Percentiles rank a stretch among this genome's conserved stretches.
phyloP scores from a whole-genome alignment of 495 filamentous ascomycete species.

The Clohesyomyces aquaticus region DNA sequence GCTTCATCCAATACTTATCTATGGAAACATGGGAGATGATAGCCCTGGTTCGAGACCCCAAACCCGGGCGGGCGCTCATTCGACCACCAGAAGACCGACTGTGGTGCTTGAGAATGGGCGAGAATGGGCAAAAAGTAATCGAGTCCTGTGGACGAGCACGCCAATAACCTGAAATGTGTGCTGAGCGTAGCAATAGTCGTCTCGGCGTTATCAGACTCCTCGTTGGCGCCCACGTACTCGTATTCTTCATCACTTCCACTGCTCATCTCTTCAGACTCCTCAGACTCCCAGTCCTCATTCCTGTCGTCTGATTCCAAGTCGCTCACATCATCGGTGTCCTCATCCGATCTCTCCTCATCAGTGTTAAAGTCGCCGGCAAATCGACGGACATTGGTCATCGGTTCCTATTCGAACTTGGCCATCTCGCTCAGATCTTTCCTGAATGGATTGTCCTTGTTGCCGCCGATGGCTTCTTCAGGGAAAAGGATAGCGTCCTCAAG shows the following conservation, averaged over 20 bases:
- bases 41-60: conserved; percentile 55
- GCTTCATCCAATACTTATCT: conserved; percentile 56
- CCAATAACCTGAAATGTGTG: too few relatives aligned
- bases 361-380: too few relatives aligned
- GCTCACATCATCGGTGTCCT: conserved; percentile 42
- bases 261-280: too few relatives aligned
- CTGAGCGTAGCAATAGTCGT: too few relatives aligned
- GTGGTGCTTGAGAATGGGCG: conserved; percentile 54
- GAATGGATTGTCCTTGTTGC: conserved; percentile 45
- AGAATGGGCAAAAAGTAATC: too few relatives aligned
- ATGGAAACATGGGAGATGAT: conserved; percentile 52
- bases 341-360: conserved; percentile 34
- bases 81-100: conserved; percentile 50
- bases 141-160: too few relatives aligned
- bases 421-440: conserved; percentile 49
- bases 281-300: too few relatives aligned
- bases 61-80: conserved; percentile 52
- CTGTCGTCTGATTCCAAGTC: too few relatives aligned
- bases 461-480: conserved; percentile 46
- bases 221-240: too few relatives aligned
- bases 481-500: conserved; percentile 55
- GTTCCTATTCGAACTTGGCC: conserved; percentile 45
- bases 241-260: too few relatives aligned
- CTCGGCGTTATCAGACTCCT: too few relatives aligned
- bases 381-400: too few relatives aligned